Conservation (phyloP, 2,329 filamentous ascomycete species). For the Apiospora marii region DNA sequence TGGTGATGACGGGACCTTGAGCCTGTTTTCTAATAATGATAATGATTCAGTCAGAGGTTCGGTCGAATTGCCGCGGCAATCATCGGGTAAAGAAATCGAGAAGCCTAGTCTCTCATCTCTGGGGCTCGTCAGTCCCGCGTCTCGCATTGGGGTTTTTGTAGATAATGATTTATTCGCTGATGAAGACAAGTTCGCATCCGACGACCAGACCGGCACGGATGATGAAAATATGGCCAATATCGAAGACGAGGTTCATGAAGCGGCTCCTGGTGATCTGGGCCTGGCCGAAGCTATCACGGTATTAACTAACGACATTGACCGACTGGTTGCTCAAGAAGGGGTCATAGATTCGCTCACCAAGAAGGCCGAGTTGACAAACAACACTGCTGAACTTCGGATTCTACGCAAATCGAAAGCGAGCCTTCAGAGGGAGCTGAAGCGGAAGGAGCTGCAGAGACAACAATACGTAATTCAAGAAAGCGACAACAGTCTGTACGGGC, state of each 20-base stretch:
- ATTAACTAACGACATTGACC: conserved; percentile 90
- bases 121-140: conserved; percentile 86
- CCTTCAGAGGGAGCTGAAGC: conserved; percentile 87
- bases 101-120: conserved; percentile 92
- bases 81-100: conserved; percentile 55
- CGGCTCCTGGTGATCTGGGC: conserved; percentile 91
- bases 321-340: conserved; percentile 84
- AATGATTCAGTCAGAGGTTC: conserved; percentile 59
- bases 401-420: conserved; percentile 93
- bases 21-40: conserved; percentile 61
- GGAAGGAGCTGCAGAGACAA: conserved; percentile 94
- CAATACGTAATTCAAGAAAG: conserved; percentile 98
- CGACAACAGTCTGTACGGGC: conserved; percentile 94
- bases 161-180: conserved; percentile 94
- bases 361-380: conserved; percentile 97
- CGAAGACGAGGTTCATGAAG: conserved; percentile 89
- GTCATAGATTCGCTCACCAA: conserved; percentile 90
- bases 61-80: conserved; percentile 41
- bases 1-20: conserved; percentile 58
- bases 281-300: conserved; percentile 90
- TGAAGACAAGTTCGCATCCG: conserved; percentile 83
- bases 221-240: conserved; percentile 63
- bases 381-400: conserved; percentile 90
- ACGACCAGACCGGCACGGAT: conserved; percentile 80
- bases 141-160: conserved; percentile 89